These are phyloP conservation scores for Tritrichomonas musculus DNA, from an alignment of 208 protist genomes.

Conservation along the genomic window DNA sequence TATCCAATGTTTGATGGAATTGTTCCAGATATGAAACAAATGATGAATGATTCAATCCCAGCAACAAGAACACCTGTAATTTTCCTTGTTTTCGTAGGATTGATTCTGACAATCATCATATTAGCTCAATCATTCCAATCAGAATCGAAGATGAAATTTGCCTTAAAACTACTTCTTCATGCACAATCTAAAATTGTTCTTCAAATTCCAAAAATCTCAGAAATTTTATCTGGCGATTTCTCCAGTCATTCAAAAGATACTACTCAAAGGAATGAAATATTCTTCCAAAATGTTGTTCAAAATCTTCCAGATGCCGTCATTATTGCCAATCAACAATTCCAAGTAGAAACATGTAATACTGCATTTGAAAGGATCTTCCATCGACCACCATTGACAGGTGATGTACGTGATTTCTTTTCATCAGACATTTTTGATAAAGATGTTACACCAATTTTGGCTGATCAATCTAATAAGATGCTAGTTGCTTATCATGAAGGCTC, in stretches of 20 bases:
- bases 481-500: too few relatives aligned
- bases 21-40: background rate
- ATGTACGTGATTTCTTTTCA: background rate
- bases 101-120: background rate
- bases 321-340: background rate
- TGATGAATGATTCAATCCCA: background rate
- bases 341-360: background rate
- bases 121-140: background rate
- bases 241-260: background rate
- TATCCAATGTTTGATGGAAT: slow-evolving; percentile 8
- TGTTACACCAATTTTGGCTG: background rate
- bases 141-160: background rate
- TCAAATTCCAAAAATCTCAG: background rate
- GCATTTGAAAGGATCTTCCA: background rate
- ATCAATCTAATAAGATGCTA: background rate
- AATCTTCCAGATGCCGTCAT: background rate
- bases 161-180: background rate
- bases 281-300: background rate
- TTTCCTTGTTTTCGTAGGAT: background rate
- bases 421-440: background rate
- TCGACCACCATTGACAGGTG: background rate
- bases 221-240: background rate
- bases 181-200: background rate
- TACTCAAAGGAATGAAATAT: background rate
- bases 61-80: background rate